Percentiles rank a stretch among this genome's conserved stretches.
phyloP scores from a whole-genome alignment of 768 basidiomycete genomes.

The Leccinum barrowsii region DNA sequence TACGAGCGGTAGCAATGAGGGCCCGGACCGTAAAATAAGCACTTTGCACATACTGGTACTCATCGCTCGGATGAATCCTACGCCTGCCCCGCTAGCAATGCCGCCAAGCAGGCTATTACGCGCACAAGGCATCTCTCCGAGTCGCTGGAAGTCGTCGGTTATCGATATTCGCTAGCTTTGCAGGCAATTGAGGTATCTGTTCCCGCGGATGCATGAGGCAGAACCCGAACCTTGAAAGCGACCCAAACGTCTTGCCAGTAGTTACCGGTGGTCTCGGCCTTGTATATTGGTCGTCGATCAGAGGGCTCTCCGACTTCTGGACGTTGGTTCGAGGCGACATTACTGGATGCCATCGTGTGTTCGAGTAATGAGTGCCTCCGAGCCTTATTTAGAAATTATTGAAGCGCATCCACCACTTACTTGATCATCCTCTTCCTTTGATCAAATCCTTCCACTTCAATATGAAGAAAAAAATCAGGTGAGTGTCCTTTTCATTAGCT shows the following conservation, averaged over 20 bases:
- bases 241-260: slow-evolving; percentile 31
- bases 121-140: slow-evolving; percentile 73
- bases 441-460: too few species aligned
- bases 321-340: neutral
- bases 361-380: neutral
- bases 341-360: slow-evolving; percentile 10
- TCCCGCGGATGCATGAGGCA: neutral
- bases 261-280: slow-evolving; percentile 29
- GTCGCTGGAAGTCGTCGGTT: slow-evolving; percentile 52
- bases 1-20: slow-evolving; percentile 5
- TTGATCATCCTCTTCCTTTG: too few species aligned
- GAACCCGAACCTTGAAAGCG: slow-evolving; percentile 29
- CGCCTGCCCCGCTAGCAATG: slow-evolving; percentile 74
- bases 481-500: too few species aligned
- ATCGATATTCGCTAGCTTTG: slow-evolving; percentile 46
- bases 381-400: too few species aligned
- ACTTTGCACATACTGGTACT: slow-evolving; percentile 48
- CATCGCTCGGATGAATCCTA: slow-evolving; percentile 71
- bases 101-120: slow-evolving; percentile 72
- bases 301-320: slow-evolving; percentile 4
- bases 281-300: slow-evolving; percentile 25
- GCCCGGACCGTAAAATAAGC: neutral
- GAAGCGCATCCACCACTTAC: too few species aligned
- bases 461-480: too few species aligned
- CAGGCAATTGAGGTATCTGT: slow-evolving; percentile 13